Evolutionary conservation across 768 basidiomycete genomes (phyloP).

Genomic region (Tubosaeta brunneosetosa): DNA sequence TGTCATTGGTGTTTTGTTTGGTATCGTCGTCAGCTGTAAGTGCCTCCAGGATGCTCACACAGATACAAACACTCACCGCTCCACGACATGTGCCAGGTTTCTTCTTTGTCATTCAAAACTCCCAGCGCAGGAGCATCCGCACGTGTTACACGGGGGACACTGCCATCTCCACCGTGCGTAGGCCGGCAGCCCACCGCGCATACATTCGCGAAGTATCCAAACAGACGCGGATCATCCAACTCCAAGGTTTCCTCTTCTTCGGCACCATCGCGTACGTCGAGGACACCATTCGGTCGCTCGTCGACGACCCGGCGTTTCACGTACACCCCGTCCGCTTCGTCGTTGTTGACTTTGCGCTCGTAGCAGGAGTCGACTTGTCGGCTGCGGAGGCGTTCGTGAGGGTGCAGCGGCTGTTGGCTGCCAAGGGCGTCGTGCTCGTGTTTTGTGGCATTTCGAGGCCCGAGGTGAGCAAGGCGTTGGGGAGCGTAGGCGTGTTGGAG

Average conservation of each 20-base stretch:
- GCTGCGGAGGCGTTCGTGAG: conserved; percentile 94
- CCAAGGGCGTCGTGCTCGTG: conserved; percentile 77
- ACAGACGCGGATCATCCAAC: conserved; percentile 81
- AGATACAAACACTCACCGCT: neutral
- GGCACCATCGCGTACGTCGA: conserved; percentile 92
- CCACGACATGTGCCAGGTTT: conserved; percentile 45
- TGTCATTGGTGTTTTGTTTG: conserved; percentile 88
- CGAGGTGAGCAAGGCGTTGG: conserved; percentile 64
- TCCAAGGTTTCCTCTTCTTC: conserved; percentile 94
- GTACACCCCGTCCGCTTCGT: conserved; percentile 83
- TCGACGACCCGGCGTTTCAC: conserved; percentile 68
- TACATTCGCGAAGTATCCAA: conserved; percentile 92
- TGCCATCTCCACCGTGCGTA: conserved; percentile 85
- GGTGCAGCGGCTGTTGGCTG: conserved; percentile 73
- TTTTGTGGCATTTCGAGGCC: conserved; percentile 79
- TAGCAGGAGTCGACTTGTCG: conserved; percentile 89
- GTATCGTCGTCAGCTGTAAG: conserved; percentile 87
- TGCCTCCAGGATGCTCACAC: neutral
- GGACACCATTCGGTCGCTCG: conserved; percentile 70
- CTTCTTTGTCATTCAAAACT: conserved; percentile 97
- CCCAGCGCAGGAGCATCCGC: conserved; percentile 79
- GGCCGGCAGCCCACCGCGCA: conserved; percentile 80
- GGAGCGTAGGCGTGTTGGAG: conserved; percentile 76
- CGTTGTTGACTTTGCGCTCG: conserved; percentile 80
- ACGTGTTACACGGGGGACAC: conserved; percentile 77